Conservation (phyloP, 148 eudicot species). For the Simmondsia chinensis region DNA sequence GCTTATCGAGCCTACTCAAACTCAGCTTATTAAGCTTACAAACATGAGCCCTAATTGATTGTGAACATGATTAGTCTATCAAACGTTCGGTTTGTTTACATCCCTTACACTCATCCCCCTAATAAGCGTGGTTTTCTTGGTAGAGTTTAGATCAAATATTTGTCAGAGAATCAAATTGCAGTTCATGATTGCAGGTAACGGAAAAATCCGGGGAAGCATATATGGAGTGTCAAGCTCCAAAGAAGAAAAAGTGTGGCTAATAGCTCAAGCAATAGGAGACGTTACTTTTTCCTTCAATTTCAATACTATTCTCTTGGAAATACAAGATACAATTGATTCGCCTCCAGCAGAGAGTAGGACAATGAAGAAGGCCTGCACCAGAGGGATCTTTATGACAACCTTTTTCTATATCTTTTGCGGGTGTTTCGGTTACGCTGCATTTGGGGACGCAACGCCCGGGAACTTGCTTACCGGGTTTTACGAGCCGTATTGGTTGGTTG, state of each 20-base stretch:
- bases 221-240: constrained; percentile 35
- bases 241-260: constrained; percentile 30
- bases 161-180: constrained; percentile 6
- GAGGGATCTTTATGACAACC: constrained; percentile 32
- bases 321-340: constrained; percentile 40
- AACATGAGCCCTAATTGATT: too few relatives aligned
- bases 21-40: too few relatives aligned
- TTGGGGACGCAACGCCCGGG: constrained; percentile 41
- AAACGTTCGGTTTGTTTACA: too few relatives aligned
- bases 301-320: constrained; percentile 41
- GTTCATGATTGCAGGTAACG: constrained; percentile 24
- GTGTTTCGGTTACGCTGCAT: constrained; percentile 52
- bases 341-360: constrained; percentile 46
- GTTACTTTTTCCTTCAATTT: constrained; percentile 43
- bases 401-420: constrained; percentile 40
- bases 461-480: constrained; percentile 49
- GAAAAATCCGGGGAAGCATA: constrained; percentile 30
- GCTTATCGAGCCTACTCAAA: too few relatives aligned
- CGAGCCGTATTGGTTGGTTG: constrained; percentile 47
- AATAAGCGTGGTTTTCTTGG: too few relatives aligned
- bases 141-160: too few relatives aligned
- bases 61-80: too few relatives aligned
- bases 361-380: constrained; percentile 33
- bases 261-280: constrained; percentile 46
- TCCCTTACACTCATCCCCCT: too few relatives aligned